Percentiles rank a stretch among this genome's conserved stretches.
Evolutionary conservation across 192 early-diverging fungal species (phyloP).

Genomic region (Pilaira anomala): DNA sequence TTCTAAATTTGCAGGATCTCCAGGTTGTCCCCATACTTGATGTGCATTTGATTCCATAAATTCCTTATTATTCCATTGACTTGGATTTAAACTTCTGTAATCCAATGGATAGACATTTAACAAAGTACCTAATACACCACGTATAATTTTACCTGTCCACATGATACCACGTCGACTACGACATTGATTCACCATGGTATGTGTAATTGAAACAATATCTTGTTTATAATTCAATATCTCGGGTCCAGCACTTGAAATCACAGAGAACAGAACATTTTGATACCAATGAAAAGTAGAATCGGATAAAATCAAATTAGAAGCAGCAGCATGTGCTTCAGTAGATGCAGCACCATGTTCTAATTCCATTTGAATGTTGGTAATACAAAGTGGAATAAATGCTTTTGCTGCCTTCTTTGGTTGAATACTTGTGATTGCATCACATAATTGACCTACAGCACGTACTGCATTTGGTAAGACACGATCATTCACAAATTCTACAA

Average conservation of each 20-base stretch:
- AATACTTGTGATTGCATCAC: constrained; percentile 39
- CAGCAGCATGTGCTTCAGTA: constrained; percentile 40
- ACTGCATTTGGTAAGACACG: constrained; percentile 67
- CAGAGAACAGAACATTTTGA: constrained; percentile 62
- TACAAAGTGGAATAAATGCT: constrained; percentile 58
- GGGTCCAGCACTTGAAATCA: constrained; percentile 45
- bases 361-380: constrained; percentile 56
- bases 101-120: constrained; percentile 60
- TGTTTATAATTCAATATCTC: constrained; percentile 48
- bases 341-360: constrained; percentile 63
- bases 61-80: constrained; percentile 57
- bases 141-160: constrained; percentile 64
- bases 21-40: constrained; percentile 71
- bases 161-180: constrained; percentile 62
- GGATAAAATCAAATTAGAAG: constrained; percentile 44
- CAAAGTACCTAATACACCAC: constrained; percentile 42
- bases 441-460: constrained; percentile 56
- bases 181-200: constrained; percentile 53
- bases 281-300: constrained; percentile 77
- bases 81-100: constrained; percentile 44
- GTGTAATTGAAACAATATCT: constrained; percentile 47
- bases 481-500: constrained; percentile 57
- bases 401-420: constrained; percentile 47
- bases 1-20: constrained; percentile 48
- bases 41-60: constrained; percentile 67